phyloP scores from a whole-genome alignment of 2,329 filamentous ascomycete species.

The Aspergillus sp. region DNA sequence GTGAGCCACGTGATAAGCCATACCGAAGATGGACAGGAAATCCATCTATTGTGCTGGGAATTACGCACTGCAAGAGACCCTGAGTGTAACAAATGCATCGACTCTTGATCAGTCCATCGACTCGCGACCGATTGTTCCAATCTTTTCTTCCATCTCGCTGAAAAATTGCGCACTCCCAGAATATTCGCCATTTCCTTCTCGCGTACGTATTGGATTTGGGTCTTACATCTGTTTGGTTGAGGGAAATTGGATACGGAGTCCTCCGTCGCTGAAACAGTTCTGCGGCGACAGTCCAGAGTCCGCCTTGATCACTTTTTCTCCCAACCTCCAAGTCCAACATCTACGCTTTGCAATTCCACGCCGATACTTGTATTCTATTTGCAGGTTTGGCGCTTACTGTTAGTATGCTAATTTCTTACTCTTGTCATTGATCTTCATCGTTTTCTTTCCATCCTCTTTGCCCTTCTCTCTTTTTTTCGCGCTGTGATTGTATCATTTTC shows the following conservation, averaged over 20 bases:
- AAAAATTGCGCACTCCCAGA: not conserved
- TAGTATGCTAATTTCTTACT: not conserved
- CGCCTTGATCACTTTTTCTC: slow-evolving; percentile 5
- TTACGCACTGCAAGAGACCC: slow-evolving; percentile 21
- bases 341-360: not conserved
- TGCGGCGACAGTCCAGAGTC: slow-evolving; percentile 2
- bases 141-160: not conserved
- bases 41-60: slow-evolving; percentile 25
- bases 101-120: slow-evolving; percentile 11
- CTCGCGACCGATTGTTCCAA: not conserved
- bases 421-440: not conserved
- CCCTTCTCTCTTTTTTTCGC: slow-evolving; percentile 11
- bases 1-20: slow-evolving; percentile 27
- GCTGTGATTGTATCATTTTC: slow-evolving; percentile 12
- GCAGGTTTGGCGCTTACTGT: not conserved
- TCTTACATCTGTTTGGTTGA: not conserved
- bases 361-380: not conserved
- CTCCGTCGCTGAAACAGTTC: not conserved
- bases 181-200: not conserved
- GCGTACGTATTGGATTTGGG: not conserved
- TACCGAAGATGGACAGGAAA: slow-evolving; percentile 11
- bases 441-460: not conserved
- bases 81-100: slow-evolving; percentile 15
- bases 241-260: not conserved
- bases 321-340: slow-evolving; percentile 6